These are phyloP conservation scores for Exophiala mesophila DNA, from an alignment of 2,329 filamentous ascomycete genomes.

Conservation along the genomic window DNA sequence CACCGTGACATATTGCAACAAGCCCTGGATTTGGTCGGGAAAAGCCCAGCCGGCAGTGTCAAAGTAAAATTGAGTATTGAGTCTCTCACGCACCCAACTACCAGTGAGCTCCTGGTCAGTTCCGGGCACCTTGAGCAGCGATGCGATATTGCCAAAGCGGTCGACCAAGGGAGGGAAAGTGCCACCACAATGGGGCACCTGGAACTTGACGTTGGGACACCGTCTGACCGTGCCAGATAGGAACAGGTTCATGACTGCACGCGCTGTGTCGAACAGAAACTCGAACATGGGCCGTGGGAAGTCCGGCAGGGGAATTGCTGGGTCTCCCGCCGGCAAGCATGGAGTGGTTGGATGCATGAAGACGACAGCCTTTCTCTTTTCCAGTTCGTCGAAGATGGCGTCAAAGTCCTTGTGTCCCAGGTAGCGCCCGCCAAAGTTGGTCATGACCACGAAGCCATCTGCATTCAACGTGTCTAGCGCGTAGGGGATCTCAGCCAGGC, in stretches of 20 bases:
- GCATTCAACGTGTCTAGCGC: slow-evolving; percentile 38
- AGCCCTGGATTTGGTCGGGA: slow-evolving; percentile 23
- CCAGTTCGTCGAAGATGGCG: slow-evolving; percentile 46
- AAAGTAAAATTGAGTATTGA: slow-evolving; percentile 26
- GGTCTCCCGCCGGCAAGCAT: slow-evolving; percentile 18
- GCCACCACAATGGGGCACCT: slow-evolving; percentile 48
- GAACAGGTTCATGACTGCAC: slow-evolving; percentile 47
- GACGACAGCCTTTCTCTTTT: slow-evolving; percentile 43
- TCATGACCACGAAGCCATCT: slow-evolving; percentile 49
- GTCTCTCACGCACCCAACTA: slow-evolving; percentile 21
- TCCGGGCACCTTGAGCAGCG: slow-evolving; percentile 20
- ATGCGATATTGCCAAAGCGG: slow-evolving; percentile 19
- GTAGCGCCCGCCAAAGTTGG: slow-evolving; percentile 51
- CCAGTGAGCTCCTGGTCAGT: slow-evolving; percentile 17
- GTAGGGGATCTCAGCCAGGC: slow-evolving; percentile 45
- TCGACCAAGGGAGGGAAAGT: slow-evolving; percentile 34
- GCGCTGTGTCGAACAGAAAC: slow-evolving; percentile 52
- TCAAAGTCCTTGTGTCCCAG: slow-evolving; percentile 45
- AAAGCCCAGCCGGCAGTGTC: slow-evolving; percentile 26
- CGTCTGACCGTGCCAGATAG: slow-evolving; percentile 43
- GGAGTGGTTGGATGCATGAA: slow-evolving; percentile 52
- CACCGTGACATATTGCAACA: slow-evolving; percentile 23
- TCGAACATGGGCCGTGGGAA: slow-evolving; percentile 46
- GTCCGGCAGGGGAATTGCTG: slow-evolving; percentile 23
- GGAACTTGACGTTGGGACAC: slow-evolving; percentile 44